Conservation (phyloP, 305 asterid species). For the Rubia peregrina region DNA sequence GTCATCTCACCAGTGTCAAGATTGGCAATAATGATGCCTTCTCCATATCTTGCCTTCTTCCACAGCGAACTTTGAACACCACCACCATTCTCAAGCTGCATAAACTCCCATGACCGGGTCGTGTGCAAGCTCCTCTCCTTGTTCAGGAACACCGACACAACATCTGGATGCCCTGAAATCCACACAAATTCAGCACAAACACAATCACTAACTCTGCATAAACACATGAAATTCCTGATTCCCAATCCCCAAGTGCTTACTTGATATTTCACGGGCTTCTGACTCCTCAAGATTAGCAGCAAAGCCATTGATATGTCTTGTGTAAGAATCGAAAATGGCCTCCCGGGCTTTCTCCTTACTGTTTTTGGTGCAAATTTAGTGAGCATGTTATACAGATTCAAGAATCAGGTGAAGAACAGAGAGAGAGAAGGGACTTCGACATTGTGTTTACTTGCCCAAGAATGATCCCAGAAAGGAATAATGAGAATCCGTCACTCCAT, state of each 20-base stretch:
- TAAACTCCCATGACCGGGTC: slow-evolving; percentile 90
- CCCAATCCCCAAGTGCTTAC: slow-evolving; percentile 26
- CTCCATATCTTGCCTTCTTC: slow-evolving; percentile 78
- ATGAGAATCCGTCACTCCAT: slow-evolving; percentile 56
- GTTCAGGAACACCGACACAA: slow-evolving; percentile 72
- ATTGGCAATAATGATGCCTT: slow-evolving; percentile 66
- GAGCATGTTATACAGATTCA: not conserved
- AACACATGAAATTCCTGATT: not conserved
- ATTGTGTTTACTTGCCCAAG: slow-evolving; percentile 58
- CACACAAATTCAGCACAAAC: not conserved
- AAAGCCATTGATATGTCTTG: slow-evolving; percentile 84
- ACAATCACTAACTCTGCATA: not conserved
- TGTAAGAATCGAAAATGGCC: slow-evolving; percentile 72
- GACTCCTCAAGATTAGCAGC: slow-evolving; percentile 67
- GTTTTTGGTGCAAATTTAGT: slow-evolving; percentile 3
- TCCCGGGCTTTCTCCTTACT: slow-evolving; percentile 58
- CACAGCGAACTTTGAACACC: slow-evolving; percentile 44
- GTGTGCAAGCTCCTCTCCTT: slow-evolving; percentile 64
- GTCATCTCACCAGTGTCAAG: slow-evolving; percentile 66
- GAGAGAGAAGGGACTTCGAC: not conserved
- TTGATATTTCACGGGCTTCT: slow-evolving; percentile 48
- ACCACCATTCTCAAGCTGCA: slow-evolving; percentile 57
- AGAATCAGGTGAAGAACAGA: slow-evolving; percentile 26
- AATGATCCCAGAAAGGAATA: slow-evolving; percentile 71
- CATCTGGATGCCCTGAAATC: slow-evolving; percentile 58